These are phyloP conservation scores for Geranomyces variabilis DNA, from an alignment of 192 early-diverging fungal genomes.

Conservation along the genomic window DNA sequence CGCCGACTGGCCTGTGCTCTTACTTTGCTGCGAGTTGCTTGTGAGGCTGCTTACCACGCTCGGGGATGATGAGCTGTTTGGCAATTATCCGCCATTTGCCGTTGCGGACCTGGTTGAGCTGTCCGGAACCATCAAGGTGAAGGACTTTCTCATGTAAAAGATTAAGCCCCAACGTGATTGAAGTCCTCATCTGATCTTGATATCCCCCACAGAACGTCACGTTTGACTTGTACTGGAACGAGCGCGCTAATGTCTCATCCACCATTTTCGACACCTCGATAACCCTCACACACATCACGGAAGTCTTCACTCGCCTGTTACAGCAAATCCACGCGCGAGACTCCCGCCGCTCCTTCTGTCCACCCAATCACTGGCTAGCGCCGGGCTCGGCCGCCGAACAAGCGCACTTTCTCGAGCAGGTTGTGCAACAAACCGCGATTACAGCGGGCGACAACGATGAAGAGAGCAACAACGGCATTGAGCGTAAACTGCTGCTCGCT, in stretches of 20 bases:
- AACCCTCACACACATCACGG: slow-evolving; percentile 51
- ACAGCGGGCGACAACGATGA: background rate
- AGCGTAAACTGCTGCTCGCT: no score
- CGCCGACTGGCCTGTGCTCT: slow-evolving; percentile 62
- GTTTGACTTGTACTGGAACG: slow-evolving; percentile 77
- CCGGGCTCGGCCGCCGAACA: slow-evolving; percentile 59
- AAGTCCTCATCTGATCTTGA: background rate
- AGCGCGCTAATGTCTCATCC: background rate
- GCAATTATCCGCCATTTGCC: slow-evolving; percentile 44
- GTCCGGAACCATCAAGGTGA: slow-evolving; percentile 17
- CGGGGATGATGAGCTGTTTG: slow-evolving; percentile 87
- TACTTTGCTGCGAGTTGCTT: slow-evolving; percentile 74
- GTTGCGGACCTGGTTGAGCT: slow-evolving; percentile 58
- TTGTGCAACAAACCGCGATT: background rate
- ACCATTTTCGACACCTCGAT: slow-evolving; percentile 1
- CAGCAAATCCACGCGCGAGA: slow-evolving; percentile 79
- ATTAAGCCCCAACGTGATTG: no score
- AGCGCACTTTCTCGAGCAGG: slow-evolving; percentile 44
- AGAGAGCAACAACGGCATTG: background rate
- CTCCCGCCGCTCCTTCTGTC: slow-evolving; percentile 71
- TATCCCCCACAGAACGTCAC: slow-evolving; percentile 58
- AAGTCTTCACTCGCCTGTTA: slow-evolving; percentile 66
- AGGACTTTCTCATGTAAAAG: slow-evolving; percentile 19
- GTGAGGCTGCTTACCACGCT: slow-evolving; percentile 74
- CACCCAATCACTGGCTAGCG: slow-evolving; percentile 70